phyloP scores from a whole-genome alignment of 257 asterid genomes.

The Petrea volubilis region DNA sequence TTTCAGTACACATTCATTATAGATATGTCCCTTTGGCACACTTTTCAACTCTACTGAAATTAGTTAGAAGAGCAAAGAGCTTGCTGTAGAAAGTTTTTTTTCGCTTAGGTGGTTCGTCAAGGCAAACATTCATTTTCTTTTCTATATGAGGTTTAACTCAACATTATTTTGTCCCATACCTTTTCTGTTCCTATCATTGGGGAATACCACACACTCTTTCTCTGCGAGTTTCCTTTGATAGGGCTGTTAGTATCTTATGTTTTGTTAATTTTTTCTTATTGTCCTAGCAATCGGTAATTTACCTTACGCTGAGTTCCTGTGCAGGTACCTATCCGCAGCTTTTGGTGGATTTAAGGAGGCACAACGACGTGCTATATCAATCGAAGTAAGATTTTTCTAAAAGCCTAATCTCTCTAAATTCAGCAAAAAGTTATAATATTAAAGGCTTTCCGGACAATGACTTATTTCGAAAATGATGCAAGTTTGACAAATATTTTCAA shows the following conservation, averaged over 20 bases:
- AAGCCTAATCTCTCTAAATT: neutral
- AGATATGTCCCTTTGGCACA: too few species aligned
- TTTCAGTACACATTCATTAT: too few species aligned
- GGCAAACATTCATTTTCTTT: neutral
- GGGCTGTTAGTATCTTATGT: too few species aligned
- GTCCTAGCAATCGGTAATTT: too few species aligned
- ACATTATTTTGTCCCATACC: neutral
- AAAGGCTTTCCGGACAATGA: too few species aligned
- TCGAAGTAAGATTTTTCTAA: slow-evolving; percentile 56
- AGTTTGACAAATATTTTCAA: neutral
- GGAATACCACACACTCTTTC: too few species aligned
- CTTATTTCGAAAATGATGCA: neutral
- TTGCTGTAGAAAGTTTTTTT: neutral
- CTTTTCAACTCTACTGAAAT: too few species aligned
- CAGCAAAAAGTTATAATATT: too few species aligned
- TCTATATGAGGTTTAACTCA: neutral
- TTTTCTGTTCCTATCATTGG: neutral
- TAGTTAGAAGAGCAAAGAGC: too few species aligned
- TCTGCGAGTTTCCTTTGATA: too few species aligned
- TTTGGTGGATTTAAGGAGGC: slow-evolving; percentile 75
- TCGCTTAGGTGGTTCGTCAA: neutral
- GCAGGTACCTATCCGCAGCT: slow-evolving; percentile 77
- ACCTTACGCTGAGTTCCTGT: neutral
- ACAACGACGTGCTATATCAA: slow-evolving; percentile 86
- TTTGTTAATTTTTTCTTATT: too few species aligned